Base-by-base conservation (phyloP, 768 basidiomycete species). In the Tulasnella sp. region DNA sequence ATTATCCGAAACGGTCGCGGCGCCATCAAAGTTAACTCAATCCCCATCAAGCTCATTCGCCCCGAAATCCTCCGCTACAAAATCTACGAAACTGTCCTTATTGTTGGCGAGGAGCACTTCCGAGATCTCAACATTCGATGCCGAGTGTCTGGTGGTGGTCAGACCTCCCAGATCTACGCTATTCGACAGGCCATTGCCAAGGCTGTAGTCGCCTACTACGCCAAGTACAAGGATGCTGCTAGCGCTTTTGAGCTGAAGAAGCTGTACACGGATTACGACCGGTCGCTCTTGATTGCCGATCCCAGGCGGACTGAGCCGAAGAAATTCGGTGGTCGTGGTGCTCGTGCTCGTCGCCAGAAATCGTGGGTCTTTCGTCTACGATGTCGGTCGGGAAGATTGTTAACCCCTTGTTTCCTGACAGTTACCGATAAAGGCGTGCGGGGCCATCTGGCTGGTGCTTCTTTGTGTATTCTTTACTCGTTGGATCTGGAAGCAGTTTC, bases 101-200 rank as follows among this genome's bases (percentile, higher is more conserved):
- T 98, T 80, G 92, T 92, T 80, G 95, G 96, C 81, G 93, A 95
- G 84, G 96, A 98, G 71, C 89, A 93, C 52, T 96, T 98, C 85
- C 87, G 89, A 79, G 88, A 89, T 82, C 89, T 99, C 83, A 97
- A 99, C 88, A 96, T 99, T 87, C 94, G 97, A 83, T 94, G 99
- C 77, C 95, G 97, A 75, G 97, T 98, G 82, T 97, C 96, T 87
- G 98, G 98, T 86, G 98, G 98, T 90, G 98, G 98, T 87, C 98
- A 99, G 89, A 96, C 96, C 80, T 97, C 97, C 77, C 97, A 99
- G 87, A 90, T 99, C 82, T 99, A 99, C 88, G 98, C 98, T 82
- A 95, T 99, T 86, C 95, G 98, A 81, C 98, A 99, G 89, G 98
- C 98, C 52, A 97, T 99, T 84, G 93, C 95, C 83, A 98, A 98